phyloP scores from a whole-genome alignment of 208 protist genomes.

The Hexamita inflata region DNA sequence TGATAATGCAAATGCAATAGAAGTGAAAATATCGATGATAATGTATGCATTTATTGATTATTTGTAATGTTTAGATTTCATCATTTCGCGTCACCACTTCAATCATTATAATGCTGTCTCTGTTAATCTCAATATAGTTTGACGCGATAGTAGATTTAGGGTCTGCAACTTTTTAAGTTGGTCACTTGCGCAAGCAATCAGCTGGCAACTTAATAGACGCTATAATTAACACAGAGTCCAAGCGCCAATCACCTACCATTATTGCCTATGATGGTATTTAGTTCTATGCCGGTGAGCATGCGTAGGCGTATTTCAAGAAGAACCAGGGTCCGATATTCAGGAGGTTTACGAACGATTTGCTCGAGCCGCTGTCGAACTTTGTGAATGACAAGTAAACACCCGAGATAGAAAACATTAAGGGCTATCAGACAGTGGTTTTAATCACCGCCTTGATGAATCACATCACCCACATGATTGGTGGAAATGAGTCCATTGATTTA shows the following conservation, averaged over 20 bases:
- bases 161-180: background rate
- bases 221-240: conserved; percentile 12
- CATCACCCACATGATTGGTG: background rate
- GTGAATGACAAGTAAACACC: background rate
- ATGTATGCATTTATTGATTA: too few species aligned
- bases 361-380: background rate
- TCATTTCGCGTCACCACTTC: too few species aligned
- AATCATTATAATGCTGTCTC: too few species aligned
- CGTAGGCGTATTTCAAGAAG: background rate
- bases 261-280: conserved; percentile 20
- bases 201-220: background rate
- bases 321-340: conserved; percentile 2
- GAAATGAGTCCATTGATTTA: background rate
- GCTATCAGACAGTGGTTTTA: background rate
- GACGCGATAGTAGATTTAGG: conserved; percentile 15
- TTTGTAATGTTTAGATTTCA: too few species aligned
- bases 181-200: background rate
- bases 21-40: too few species aligned
- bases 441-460: conserved; percentile 19
- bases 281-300: conserved; percentile 18
- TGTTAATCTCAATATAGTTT: too few species aligned
- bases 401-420: background rate
- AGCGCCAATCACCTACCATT: background rate
- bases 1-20: too few species aligned
- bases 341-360: background rate